These are phyloP conservation scores for Recurvomyces mirabilis DNA, from an alignment of 495 filamentous ascomycete genomes.

Conservation along the genomic window DNA sequence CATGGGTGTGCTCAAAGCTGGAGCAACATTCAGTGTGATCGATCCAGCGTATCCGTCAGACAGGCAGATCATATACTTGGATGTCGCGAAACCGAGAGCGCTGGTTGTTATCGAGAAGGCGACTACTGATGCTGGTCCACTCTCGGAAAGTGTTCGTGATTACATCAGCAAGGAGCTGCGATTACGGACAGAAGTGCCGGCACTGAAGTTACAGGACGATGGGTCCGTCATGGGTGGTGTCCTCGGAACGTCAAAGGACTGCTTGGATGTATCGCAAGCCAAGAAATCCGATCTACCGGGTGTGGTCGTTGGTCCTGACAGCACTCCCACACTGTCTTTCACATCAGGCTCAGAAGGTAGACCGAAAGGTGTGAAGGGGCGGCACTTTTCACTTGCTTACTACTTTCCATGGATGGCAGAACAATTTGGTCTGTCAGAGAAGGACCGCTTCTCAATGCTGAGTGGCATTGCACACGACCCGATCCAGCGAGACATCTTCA, in stretches of 20 bases:
- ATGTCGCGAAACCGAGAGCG: slow-evolving; percentile 72
- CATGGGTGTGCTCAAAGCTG: slow-evolving; percentile 52
- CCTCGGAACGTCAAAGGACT: slow-evolving; percentile 49
- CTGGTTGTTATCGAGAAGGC: slow-evolving; percentile 74
- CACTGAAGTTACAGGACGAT: slow-evolving; percentile 59
- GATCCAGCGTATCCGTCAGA: slow-evolving; percentile 84
- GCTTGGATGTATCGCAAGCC: slow-evolving; percentile 43
- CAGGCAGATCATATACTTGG: slow-evolving; percentile 80
- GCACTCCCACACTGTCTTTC: slow-evolving; percentile 70
- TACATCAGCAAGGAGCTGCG: slow-evolving; percentile 66
- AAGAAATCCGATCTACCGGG: slow-evolving; percentile 50
- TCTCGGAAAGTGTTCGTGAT: slow-evolving; percentile 55
- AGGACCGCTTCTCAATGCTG: slow-evolving; percentile 77
- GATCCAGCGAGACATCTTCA: slow-evolving; percentile 89
- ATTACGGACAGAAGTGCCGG: slow-evolving; percentile 67
- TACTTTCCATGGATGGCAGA: slow-evolving; percentile 93
- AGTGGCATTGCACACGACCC: slow-evolving; percentile 79
- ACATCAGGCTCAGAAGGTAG: slow-evolving; percentile 77
- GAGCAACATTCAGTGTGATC: slow-evolving; percentile 68
- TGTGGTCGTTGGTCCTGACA: slow-evolving; percentile 82
- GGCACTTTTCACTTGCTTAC: slow-evolving; percentile 77
- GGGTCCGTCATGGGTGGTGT: slow-evolving; percentile 63
- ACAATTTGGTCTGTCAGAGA: slow-evolving; percentile 58
- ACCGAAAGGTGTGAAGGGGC: slow-evolving; percentile 78
- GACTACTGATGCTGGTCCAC: slow-evolving; percentile 57